Evolutionary conservation across 2,329 filamentous ascomycete species (phyloP).

Genomic region (Neofusicoccum kwambonambiense): DNA sequence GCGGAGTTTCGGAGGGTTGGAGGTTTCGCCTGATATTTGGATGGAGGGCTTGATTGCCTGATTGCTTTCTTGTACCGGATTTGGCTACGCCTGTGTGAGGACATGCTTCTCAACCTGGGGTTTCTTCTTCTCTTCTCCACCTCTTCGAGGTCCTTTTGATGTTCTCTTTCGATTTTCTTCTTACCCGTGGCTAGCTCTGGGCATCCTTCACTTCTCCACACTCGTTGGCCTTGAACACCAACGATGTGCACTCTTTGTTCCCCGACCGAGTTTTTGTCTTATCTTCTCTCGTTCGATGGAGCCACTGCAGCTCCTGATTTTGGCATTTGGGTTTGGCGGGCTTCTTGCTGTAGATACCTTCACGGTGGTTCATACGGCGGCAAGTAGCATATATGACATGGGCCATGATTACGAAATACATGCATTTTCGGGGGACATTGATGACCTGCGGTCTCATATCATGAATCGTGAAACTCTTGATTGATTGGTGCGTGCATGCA

Average conservation of each 20-base stretch:
- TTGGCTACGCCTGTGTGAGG: background rate
- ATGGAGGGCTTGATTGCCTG: background rate
- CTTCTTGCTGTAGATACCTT: conserved; percentile 12
- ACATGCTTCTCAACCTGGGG: background rate
- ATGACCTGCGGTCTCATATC: background rate
- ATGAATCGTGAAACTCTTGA: background rate
- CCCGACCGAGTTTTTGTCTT: background rate
- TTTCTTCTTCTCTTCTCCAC: conserved; percentile 9
- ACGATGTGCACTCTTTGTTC: background rate
- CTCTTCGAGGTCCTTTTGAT: background rate
- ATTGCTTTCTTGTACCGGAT: conserved; percentile 6
- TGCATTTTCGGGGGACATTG: background rate
- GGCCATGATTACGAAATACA: conserved; percentile 7
- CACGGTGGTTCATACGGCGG: conserved; percentile 6
- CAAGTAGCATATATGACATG: background rate
- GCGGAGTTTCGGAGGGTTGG: background rate
- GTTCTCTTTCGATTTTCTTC: background rate
- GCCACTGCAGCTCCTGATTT: conserved; percentile 13
- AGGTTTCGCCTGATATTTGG: background rate
- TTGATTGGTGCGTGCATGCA: background rate
- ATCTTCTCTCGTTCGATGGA: background rate
- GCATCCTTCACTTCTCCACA: background rate
- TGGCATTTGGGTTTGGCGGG: conserved; percentile 12
- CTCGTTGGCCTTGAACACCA: background rate
- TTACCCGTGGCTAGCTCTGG: background rate